Evolutionary conservation across 2,329 filamentous ascomycete species (phyloP), one percentile per base, ranked within the genome.

Genomic region (Aureobasidium namibiae): DNA sequence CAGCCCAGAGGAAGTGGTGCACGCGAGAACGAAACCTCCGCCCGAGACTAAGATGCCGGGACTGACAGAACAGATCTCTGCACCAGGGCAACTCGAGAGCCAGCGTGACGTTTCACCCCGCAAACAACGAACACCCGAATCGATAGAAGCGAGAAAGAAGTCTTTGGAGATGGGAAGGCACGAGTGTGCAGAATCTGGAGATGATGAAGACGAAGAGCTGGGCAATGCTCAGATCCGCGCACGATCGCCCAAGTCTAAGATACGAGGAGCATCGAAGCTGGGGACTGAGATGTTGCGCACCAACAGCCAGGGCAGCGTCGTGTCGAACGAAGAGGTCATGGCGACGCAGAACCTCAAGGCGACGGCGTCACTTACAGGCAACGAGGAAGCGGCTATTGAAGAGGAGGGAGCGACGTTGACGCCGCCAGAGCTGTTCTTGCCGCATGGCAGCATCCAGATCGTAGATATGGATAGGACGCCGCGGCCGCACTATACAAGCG

Each of bases 261-360:
- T 79, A 38, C 87, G 88, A 13, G 89, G 87, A 10, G 67, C 67
- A 38, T 96, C 91, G 0, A 96, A 96, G 72, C 82, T 97, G 1
- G 91, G 91, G 1, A 94, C 91, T 52, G 92, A 97, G 72, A 96
- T 97, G 92, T 92, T 96, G 90, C 85, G 92, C 49, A 95, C 92
- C 21, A 95, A 96, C 71, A 96, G 90, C 68, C 88, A 92, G 66
- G 92, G 95, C 50, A 96, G 92, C 68, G 82, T 79, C 41, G 74
- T 80, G 46, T 79, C 76, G 8, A 70, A 76, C 29, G 77, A 80
- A 45, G 77, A 79, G 48, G 63, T 75, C 53, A 64, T 69, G 18
- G 65, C 65, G 18, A 50, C 44, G 41, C 38, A 49, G 14, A 41
- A 59, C 26, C 44, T 49, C 44, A 59, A 49, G 24, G 46, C 56